phyloP scores from a whole-genome alignment of 148 eudicot genomes.

The Gaultheria prostrata region DNA sequence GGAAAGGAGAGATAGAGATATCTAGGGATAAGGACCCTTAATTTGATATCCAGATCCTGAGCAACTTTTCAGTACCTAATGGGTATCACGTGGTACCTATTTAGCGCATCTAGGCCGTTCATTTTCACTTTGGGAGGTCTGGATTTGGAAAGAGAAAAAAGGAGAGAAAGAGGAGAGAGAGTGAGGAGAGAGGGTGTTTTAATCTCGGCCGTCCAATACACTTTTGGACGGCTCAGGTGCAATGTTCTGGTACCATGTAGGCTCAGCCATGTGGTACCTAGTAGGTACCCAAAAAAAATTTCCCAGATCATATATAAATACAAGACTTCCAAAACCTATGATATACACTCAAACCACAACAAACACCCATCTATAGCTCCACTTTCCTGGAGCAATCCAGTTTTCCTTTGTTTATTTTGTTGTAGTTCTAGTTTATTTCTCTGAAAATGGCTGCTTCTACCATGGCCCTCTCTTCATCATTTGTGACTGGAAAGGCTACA shows the following conservation, averaged over 20 bases:
- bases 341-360: neutral
- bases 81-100: too few species aligned
- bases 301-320: neutral
- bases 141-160: too few species aligned
- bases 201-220: too few species aligned
- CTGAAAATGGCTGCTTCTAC: conserved; percentile 43
- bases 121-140: too few species aligned
- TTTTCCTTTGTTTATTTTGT: neutral
- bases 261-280: too few species aligned
- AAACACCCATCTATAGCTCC: neutral
- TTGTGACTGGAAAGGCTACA: conserved; percentile 23
- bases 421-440: neutral
- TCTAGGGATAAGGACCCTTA: conserved; percentile 8
- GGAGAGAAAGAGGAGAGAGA: too few species aligned
- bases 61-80: too few species aligned
- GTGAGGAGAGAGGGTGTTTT: too few species aligned
- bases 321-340: neutral
- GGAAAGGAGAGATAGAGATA: neutral
- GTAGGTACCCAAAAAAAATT: too few species aligned
- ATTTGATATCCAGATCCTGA: neutral
- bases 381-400: neutral
- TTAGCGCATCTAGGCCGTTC: too few species aligned
- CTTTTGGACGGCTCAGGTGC: too few species aligned
- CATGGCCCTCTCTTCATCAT: conserved; percentile 40
- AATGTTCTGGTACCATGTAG: too few species aligned